These are phyloP conservation scores for Lagenidium sp. DNA, from an alignment of 352 stramenopile species.

Conservation along the genomic window DNA sequence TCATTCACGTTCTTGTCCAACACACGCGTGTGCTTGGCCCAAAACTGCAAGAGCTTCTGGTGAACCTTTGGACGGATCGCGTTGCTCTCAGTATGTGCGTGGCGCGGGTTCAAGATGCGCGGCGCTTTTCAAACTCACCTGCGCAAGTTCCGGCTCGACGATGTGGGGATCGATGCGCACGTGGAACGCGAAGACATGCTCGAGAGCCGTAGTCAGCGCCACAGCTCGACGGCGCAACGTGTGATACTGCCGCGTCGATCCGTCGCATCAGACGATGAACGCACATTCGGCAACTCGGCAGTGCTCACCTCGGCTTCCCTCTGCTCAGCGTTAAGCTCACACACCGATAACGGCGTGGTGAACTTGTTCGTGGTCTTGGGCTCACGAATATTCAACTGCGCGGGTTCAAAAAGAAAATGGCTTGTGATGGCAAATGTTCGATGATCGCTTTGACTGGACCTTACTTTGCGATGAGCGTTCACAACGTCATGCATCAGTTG, in stretches of 20 bases:
- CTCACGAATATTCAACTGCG: no score
- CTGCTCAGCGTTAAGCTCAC: no score
- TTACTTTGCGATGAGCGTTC: no score
- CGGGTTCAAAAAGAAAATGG: no score
- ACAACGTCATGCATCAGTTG: no score
- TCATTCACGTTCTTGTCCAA: conserved; percentile 20
- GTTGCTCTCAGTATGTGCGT: background rate
- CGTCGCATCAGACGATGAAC: no score
- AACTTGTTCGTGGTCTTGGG: no score
- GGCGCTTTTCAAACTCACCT: conserved; percentile 13
- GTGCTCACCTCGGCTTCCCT: no score
- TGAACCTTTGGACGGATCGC: conserved; percentile 5
- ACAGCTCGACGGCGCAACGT: conserved; percentile 19
- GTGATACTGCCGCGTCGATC: conserved; percentile 13
- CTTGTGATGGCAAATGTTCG: no score
- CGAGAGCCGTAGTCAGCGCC: conserved; percentile 23
- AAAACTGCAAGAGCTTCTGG: conserved; percentile 14
- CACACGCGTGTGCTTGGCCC: conserved; percentile 17
- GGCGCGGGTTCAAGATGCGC: background rate
- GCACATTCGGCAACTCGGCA: no score
- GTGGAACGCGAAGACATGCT: conserved; percentile 46
- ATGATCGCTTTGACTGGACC: no score
- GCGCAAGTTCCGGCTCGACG: conserved; percentile 27
- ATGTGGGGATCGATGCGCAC: conserved; percentile 28
- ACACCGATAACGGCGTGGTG: no score